Conservation (phyloP, 441 rosid genomes). For the Biscutella auriculata region DNA sequence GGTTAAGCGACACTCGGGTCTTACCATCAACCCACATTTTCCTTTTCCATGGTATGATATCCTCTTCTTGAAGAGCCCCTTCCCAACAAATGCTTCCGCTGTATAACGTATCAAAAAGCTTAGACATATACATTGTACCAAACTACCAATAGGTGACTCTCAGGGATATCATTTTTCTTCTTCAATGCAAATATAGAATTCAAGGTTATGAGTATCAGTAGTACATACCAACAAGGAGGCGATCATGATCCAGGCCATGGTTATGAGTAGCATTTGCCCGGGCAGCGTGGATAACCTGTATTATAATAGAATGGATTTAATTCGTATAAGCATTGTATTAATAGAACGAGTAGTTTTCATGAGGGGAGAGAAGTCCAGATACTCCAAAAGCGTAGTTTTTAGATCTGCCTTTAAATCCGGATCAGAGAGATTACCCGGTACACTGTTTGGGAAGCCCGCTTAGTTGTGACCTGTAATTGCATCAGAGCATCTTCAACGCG, state of each 20-base stretch:
- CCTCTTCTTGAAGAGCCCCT: conserved; percentile 66
- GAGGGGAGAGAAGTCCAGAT: background rate
- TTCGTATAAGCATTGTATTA: background rate
- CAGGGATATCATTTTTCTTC: background rate
- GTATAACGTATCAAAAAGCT: conserved; percentile 13
- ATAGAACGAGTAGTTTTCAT: background rate
- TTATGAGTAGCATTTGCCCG: conserved; percentile 85
- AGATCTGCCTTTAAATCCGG: background rate
- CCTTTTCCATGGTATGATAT: conserved; percentile 56
- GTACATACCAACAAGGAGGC: conserved; percentile 69
- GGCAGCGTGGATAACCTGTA: conserved; percentile 83
- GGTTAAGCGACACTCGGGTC: conserved; percentile 69
- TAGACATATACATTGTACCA: background rate
- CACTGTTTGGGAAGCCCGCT: conserved; percentile 75
- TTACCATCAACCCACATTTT: conserved; percentile 39
- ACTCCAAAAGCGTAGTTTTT: background rate
- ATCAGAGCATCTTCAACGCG: conserved; percentile 90
- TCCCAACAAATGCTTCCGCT: conserved; percentile 94
- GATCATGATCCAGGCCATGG: conserved; percentile 74
- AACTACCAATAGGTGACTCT: background rate
- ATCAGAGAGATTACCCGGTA: conserved; percentile 44
- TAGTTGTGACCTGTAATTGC: conserved; percentile 74
- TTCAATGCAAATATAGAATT: background rate
- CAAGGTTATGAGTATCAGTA: background rate
- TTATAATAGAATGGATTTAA: background rate